Percentiles rank a stretch among this genome's conserved stretches.
These are phyloP conservation scores for Clarireedia paspali DNA, from an alignment of 2,329 filamentous ascomycete species.

Conservation along the genomic window DNA sequence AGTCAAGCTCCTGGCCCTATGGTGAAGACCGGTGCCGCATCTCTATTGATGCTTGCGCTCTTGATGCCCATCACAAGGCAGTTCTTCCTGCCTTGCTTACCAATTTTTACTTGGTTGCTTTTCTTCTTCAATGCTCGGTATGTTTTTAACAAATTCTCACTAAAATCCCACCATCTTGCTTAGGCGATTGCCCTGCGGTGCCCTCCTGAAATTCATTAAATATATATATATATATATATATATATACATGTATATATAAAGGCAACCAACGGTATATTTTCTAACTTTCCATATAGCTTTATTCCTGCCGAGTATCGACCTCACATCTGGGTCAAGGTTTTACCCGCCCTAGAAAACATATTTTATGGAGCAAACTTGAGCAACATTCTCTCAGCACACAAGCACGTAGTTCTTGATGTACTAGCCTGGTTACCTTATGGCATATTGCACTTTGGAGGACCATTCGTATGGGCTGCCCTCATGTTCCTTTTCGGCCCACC, in stretches of 20 bases:
- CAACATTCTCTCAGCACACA: conserved; percentile 89
- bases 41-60: conserved; percentile 60
- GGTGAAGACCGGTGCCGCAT: conserved; percentile 65
- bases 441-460: conserved; percentile 80
- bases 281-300: conserved; percentile 51
- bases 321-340: conserved; percentile 89
- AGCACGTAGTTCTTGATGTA: conserved; percentile 74
- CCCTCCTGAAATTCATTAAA: not conserved
- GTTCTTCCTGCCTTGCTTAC: conserved; percentile 81
- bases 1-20: conserved; percentile 72
- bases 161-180: not conserved
- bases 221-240: too few species aligned
- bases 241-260: too few species aligned
- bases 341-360: conserved; percentile 92
- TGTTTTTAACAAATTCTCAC: conserved; percentile 33
- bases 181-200: not conserved
- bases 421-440: conserved; percentile 93
- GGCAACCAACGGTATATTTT: conserved; percentile 7
- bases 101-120: conserved; percentile 78
- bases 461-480: conserved; percentile 66
- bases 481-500: conserved; percentile 88
- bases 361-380: conserved; percentile 92
- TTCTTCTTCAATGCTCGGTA: conserved; percentile 75
- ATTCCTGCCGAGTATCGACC: conserved; percentile 83
- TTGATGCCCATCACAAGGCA: conserved; percentile 80